phyloP scores from a whole-genome alignment of 2,329 filamentous ascomycete genomes.

The Paracoccidioides lutzii region DNA sequence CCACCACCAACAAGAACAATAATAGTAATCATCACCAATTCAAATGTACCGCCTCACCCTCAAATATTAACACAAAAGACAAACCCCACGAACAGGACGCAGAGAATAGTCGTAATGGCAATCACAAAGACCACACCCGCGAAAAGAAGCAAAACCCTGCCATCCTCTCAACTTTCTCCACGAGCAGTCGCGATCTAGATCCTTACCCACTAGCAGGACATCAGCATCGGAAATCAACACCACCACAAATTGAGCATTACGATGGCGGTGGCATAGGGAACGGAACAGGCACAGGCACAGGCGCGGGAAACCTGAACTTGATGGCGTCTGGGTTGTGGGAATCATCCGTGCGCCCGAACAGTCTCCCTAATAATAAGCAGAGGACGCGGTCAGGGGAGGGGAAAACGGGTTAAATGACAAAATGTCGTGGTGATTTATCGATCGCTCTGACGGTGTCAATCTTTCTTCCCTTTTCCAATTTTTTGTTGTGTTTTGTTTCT shows the following conservation, averaged over 20 bases:
- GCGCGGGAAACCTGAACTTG: constrained; percentile 6
- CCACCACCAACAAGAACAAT: not conserved
- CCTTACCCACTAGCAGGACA: constrained; percentile 28
- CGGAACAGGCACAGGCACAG: too few species aligned
- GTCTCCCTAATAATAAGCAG: constrained; percentile 7
- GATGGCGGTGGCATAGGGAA: constrained; percentile 1
- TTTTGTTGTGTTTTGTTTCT: too few species aligned
- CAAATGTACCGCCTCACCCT: too few species aligned
- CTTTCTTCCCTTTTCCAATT: not conserved
- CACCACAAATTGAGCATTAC: constrained; percentile 17
- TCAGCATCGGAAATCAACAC: constrained; percentile 15
- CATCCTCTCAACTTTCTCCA: constrained; percentile 39
- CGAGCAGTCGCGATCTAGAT: constrained; percentile 39
- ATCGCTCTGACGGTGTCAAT: not conserved
- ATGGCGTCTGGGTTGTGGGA: constrained; percentile 3
- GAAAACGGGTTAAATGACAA: not conserved
- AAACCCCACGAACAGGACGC: constrained; percentile 2
- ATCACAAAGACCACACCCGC: not conserved
- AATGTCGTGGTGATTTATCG: too few species aligned
- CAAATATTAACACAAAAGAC: not conserved
- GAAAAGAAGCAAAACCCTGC: constrained; percentile 27
- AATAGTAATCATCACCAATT: too few species aligned
- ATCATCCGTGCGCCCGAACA: constrained; percentile 10
- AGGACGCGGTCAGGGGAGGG: constrained; percentile 4
- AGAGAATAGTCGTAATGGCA: constrained; percentile 9